Base-by-base conservation (phyloP, 176 grass and related monocot genomes). In the Cocos nucifera region DNA sequence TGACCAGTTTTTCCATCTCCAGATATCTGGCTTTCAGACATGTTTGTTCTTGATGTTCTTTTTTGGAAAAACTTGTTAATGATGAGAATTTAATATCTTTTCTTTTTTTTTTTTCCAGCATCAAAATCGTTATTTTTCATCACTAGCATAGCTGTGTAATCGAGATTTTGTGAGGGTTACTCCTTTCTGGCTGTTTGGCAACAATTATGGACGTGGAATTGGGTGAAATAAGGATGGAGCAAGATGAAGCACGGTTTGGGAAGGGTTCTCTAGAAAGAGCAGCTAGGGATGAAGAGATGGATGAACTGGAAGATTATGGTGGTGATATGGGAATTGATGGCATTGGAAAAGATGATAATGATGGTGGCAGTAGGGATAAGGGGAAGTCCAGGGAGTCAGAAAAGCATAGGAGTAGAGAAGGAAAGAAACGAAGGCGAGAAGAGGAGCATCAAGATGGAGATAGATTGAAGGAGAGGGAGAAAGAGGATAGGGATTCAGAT, bases 221-320 rank as follows among this genome's bases (percentile, higher is more conserved):
- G 28, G 65, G 65, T 22, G 65, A 68, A 19, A 68, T 68, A 56
- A 39, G 53, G 17, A n/a, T 35, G 53, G 65, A 56, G 50, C 52
- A 17, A 22, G 53, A 68, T 22, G 65, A 68, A 19, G 35, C 35
- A 44, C 35, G 35, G 35, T 3, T 44, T 44, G 35, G 35, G 35
- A 44, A 44, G 8, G 6, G 10, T 44, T 44, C 35, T 44, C 14
- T 3, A 14, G 51, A 68, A 16, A 53, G 25, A 56, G 27, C 25
- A 56, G 2, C 0, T 8, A 57, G 65, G 35, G 65, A 68, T 68
- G 64, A 54, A 28, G 50, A 44, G 35, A 44, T 17, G 28, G 50
- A 19, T 29, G 22, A 24, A 66, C 29, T 66, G 22, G 19, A 44
- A 44, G 35, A 44, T 44, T 44, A 44, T 44, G 35, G 28, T 8